Base-by-base conservation (phyloP, 108 stramenopile species). In the Schizochytrium sp. region DNA sequence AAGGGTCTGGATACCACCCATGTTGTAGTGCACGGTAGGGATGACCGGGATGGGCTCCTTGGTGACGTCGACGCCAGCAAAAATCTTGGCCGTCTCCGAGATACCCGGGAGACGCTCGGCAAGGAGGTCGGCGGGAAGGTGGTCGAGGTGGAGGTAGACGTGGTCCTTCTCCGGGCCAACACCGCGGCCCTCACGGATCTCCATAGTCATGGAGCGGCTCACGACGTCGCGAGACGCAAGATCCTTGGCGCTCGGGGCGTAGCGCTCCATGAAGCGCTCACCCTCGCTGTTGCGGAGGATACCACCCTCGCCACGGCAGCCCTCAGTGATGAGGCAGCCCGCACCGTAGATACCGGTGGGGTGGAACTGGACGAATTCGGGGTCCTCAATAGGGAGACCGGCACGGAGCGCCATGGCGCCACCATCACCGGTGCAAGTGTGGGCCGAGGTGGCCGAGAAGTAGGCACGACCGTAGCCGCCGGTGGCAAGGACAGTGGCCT, bases 281-380 rank as follows among this genome's bases (percentile, higher is more conserved):
- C 99, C 98, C 89, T 98, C 98, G 47, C 89, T 89, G 92, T 99
- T 99, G 12, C 98, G 92, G 60, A 99, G 92, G 58, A 98, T 98
- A 43, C 99, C 99, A 47, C 99, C 99, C 93, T 99, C 99, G 51
- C 99, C 99, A 88, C 99, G 95, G 92, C 97, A 98, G 89, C 99
- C 99, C 95, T 99, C 99, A n/a, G 99, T 99, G 93, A 99, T 99
- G 89, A 99, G 95, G 95, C 99, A 99, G 44, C 99, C 99, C 0
- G 99, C 99, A 57, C 99, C 99, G 91, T 99, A 99, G 83, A 99
- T 99, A 57, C 99, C 99, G 21, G 99, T 99, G 83, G 99, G 99
- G 93, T 99, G 99, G 93, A 99, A 98, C 92, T 99, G 99, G 5
- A 99, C 97, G 93, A 99, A 99, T 91, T 99, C 99, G 19, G 97